Evolutionary conservation across 2,329 filamentous ascomycete species (phyloP), one percentile per base, ranked within the genome.

Genomic region (Apiospora pterosperma): DNA sequence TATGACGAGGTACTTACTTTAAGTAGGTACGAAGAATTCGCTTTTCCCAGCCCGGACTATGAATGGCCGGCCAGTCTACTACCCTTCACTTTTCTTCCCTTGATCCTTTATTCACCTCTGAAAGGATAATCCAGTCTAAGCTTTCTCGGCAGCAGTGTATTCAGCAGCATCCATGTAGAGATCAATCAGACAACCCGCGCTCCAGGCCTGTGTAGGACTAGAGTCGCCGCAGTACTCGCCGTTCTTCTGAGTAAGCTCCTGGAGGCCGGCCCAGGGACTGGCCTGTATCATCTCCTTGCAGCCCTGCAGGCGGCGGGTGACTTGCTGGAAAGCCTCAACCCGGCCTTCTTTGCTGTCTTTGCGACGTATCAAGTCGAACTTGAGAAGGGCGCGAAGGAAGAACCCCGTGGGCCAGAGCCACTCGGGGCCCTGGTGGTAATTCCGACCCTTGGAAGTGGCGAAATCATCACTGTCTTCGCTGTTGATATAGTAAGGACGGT

Each of bases 341-440:
- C 89, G 86, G 67, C 91, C 92, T 72, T 92, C 84, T 0, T 75
- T 70, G 2, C 77, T 78, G 67, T 44, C 63, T 41, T 85, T 84
- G 60, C 92, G 85, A 36, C 93, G 84, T 81, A 86, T 84, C 61
- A 98, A 81, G 75, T 97, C 93, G 73, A 98, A 98, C 76, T 93
- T 92, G 68, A 99, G 85, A 69, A 99, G 81, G 1, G 96, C 96
- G 60, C 96, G 89, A 25, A 97, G 83, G 84, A 97, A 99, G 82
- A 93, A 99, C 5, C 96, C 96, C 1, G 93, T 95, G 0, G 95
- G 96, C 96, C 96, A 99, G 28, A 97, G 81, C 96, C 96, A 99
- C 77, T 99, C 96, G 0, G 96, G 96, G 5, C 96, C 96, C 77
- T 98, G 95, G 77, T 99, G 96, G 79, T 99, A 99, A 79, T 98